Conservation (phyloP, 306 rosid genomes). For the Cucumis hystrix region DNA sequence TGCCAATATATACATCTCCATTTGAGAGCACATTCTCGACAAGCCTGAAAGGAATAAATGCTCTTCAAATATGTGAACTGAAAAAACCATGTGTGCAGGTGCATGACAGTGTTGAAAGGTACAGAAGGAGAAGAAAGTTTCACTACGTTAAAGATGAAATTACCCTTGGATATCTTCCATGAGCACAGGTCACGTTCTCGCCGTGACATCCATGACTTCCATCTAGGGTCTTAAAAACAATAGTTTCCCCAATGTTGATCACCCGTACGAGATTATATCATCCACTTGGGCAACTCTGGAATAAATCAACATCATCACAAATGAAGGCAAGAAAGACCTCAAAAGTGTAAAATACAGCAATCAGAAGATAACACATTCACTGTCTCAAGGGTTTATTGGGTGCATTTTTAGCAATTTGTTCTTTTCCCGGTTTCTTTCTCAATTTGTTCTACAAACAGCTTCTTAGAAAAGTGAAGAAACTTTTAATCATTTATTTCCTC, state of each 20-base stretch:
- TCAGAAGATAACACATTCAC: background rate
- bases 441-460: background rate
- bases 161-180: constrained; percentile 7
- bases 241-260: background rate
- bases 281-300: background rate
- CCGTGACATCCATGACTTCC: constrained; percentile 1
- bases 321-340: background rate
- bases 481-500: too few species aligned
- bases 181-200: background rate
- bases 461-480: background rate
- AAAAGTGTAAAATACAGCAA: background rate
- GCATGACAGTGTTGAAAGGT: background rate
- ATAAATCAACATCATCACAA: background rate
- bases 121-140: background rate
- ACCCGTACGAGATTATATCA: background rate
- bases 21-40: constrained; percentile 47
- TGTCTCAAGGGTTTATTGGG: background rate
- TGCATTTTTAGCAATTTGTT: background rate
- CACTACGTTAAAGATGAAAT: background rate
- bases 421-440: too few species aligned
- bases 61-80: background rate
- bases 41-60: constrained; percentile 22
- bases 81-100: background rate
- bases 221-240: background rate
- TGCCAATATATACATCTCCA: constrained; percentile 59